Evolutionary conservation across 371 early-diverging fungal species (phyloP), one percentile per base, ranked within the genome.

Genomic region (Apophysomyces trapeziformis): DNA sequence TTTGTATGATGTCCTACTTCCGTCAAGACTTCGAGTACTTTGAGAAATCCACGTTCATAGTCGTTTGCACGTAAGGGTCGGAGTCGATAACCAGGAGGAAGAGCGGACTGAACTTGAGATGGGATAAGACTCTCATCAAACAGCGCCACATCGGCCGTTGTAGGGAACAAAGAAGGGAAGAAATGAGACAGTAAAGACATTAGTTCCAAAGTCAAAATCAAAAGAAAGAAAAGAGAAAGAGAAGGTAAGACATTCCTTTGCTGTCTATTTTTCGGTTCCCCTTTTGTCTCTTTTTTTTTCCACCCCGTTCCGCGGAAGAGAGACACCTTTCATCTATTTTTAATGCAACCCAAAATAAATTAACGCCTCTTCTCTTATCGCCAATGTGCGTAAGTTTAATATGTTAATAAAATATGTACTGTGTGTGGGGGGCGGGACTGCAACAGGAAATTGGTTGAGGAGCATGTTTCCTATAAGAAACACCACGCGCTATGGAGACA

Each of bases 1-100:
- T 89, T 89, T 38, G 88, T 73, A 57, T 93, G 85, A 39, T 82
- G 68, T 8, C 94, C 94, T 38, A 94, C 91, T 38, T 83, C 88
- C 9, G 96, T 95, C 60, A 96, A 82, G 62, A 86, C 87, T 38
- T 80, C 73, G 16, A 95, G 84, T 5, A 87, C 84, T n/a, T 90
- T 76, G 18, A 95, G 78, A 76, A 90, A 91, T 9, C 90, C 90
- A 21, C 86, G 82, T 65, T 92, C 92, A 76, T 90, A 96, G 77
- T 98, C 99, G n/a, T 85, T 84, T 11, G 84, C 70, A 41, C 88
- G 88, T 37, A 98, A 87, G 5, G 99, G 94, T 12, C 97, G 87
- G 57, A 97, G 77, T 2, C 79, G 78, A 76, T 94, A 94, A 45
- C 94, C 95, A 5, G 78, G 76, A 26, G 95, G 94, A 39, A 99